Evolutionary conservation across 441 rosid genomes (phyloP), one percentile per base, ranked within the genome.

Genomic region (Aleurites moluccanus): DNA sequence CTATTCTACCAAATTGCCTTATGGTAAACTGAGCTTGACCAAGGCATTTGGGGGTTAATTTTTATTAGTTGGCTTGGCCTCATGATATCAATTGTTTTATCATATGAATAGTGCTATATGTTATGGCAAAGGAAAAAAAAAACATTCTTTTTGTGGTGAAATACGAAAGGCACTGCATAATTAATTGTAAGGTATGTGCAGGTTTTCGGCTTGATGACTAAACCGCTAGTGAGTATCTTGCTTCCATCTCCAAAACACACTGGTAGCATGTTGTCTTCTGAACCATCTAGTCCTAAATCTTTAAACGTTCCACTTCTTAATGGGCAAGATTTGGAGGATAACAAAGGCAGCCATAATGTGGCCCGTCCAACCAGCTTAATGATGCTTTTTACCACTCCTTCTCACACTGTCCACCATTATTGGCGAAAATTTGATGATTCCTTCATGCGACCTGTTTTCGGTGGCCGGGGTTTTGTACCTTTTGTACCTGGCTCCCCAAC

Each of bases 121-220:
- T 50, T 50, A 44, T 44, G 47, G 5, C 55, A 50, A 57, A 57
- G 13, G 15, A 16, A 11, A 57, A 57, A 57, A 9, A 10, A 57
- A 1, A 23, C 15, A 4, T 57, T 25, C 33, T 25, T 57, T 57
- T 57, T 15, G 21, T 14, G n/a, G 3, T 16, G 23, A 30, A 33
- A 62, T 10, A 6, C 4, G 7, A 14, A 16, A 44, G 10, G 33
- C 44, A 1, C 23, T 7, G 14, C 40, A 6, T n/a, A 18, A 50
- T 40, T 3, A 60, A n/a, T 42, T 30, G 55, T 49, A 59, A 27
- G 67, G 72, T 73, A 38, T 10, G 7, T 79, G 77, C 88, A 96
- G 98, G 97, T 92, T 4, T 96, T 96, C 25, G 97, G 98, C 27
- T 65, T 92, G 83, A 73, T 96, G 85, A 93, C 99, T 2, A 89